Evolutionary conservation across 2,329 filamentous ascomycete genomes (phyloP).

Genomic region (Aureobasidium sp.): DNA sequence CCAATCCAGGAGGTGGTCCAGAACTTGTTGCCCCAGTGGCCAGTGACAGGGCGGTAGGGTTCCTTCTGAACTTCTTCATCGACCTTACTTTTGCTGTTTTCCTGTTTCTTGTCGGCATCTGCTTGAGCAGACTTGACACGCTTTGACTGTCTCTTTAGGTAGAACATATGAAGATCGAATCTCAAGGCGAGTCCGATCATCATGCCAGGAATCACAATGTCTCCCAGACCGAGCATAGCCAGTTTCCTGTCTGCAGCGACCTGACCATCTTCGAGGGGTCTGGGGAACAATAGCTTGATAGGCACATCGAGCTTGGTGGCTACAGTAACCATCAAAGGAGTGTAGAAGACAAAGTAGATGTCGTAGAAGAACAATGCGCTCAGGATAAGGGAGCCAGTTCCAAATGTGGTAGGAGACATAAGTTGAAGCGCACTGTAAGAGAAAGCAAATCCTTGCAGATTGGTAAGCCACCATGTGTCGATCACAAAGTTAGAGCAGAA

Average conservation of each 20-base stretch:
- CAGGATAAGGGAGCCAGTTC: constrained; percentile 70
- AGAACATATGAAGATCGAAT: constrained; percentile 85
- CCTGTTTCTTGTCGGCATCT: constrained; percentile 27
- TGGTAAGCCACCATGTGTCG: constrained; percentile 66
- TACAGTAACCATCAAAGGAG: constrained; percentile 78
- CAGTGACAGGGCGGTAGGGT: constrained; percentile 44
- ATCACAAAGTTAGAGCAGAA: constrained; percentile 55
- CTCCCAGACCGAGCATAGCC: constrained; percentile 85
- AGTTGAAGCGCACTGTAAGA: constrained; percentile 75
- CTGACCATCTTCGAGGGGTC: constrained; percentile 44
- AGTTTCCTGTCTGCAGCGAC: constrained; percentile 32
- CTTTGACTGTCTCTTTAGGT: constrained; percentile 54
- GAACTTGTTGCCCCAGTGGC: constrained; percentile 74
- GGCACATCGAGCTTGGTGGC: constrained; percentile 85
- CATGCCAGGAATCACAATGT: constrained; percentile 87
- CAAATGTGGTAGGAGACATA: constrained; percentile 82
- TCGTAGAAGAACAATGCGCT: constrained; percentile 85
- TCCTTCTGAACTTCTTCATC: constrained; percentile 27
- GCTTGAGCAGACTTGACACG: constrained; percentile 23
- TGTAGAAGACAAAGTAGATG: constrained; percentile 86
- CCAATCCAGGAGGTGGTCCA: constrained; percentile 49
- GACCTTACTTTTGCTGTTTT: constrained; percentile 15
- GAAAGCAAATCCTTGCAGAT: constrained; percentile 78
- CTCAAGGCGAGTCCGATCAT: constrained; percentile 79
- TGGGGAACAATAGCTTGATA: constrained; percentile 80